phyloP scores from a whole-genome alignment of 192 early-diverging fungal species.

The Coemansia sp. region DNA sequence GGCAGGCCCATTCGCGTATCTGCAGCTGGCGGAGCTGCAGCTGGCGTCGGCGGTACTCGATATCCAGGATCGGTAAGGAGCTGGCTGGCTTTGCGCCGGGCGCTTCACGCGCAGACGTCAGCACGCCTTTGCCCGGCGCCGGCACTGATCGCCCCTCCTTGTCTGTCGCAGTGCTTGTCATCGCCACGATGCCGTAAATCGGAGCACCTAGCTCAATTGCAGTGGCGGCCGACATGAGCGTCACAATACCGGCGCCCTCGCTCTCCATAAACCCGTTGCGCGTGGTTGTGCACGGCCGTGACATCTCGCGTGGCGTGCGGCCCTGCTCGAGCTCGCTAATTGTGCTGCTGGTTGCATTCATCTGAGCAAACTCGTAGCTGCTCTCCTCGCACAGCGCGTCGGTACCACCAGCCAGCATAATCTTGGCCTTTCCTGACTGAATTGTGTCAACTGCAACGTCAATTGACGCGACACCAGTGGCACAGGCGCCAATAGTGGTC shows the following conservation, averaged over 20 bases:
- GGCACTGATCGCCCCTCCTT: slow-evolving; percentile 96
- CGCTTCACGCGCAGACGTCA: slow-evolving; percentile 86
- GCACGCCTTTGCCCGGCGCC: slow-evolving; percentile 89
- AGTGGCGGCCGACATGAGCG: slow-evolving; percentile 79
- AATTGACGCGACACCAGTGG: slow-evolving; percentile 85
- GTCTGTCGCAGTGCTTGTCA: slow-evolving; percentile 87
- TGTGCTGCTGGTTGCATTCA: slow-evolving; percentile 89
- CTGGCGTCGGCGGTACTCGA: slow-evolving; percentile 82
- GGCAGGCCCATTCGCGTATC: slow-evolving; percentile 7
- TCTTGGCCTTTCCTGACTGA: slow-evolving; percentile 81
- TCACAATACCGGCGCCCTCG: slow-evolving; percentile 83
- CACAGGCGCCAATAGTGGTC: slow-evolving; percentile 78
- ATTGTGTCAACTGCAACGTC: slow-evolving; percentile 91
- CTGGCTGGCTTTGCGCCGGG: too few species aligned
- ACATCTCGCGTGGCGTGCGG: slow-evolving; percentile 87
- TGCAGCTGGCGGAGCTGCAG: slow-evolving; percentile 45
- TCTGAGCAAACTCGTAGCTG: slow-evolving; percentile 93
- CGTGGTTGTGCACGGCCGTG: slow-evolving; percentile 84
- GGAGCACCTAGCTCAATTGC: slow-evolving; percentile 90
- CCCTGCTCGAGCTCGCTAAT: slow-evolving; percentile 74
- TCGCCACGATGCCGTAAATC: slow-evolving; percentile 82
- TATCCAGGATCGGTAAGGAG: slow-evolving; percentile 54
- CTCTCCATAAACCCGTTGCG: slow-evolving; percentile 93
- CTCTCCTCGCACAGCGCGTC: slow-evolving; percentile 89
- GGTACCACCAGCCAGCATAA: slow-evolving; percentile 85